These are phyloP conservation scores for Circinella minor DNA, from an alignment of 371 early-diverging fungal species.

Conservation along the genomic window DNA sequence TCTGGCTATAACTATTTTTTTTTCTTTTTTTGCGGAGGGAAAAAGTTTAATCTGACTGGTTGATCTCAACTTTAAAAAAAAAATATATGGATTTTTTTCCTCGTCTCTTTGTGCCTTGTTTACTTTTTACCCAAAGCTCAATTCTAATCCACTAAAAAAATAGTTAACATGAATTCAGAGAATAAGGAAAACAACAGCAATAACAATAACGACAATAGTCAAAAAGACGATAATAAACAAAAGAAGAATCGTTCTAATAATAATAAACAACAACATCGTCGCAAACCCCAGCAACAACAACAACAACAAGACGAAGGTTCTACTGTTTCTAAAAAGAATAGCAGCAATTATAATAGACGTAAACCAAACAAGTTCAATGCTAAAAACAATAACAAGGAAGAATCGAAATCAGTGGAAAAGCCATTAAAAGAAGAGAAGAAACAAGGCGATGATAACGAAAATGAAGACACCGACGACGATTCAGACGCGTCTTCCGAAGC, in stretches of 20 bases:
- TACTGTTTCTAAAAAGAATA: background rate
- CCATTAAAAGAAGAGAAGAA: slow-evolving; percentile 1
- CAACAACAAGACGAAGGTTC: slow-evolving; percentile 17
- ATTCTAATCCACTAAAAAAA: background rate
- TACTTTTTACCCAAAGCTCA: no score
- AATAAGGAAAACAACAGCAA: background rate
- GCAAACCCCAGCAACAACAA: background rate
- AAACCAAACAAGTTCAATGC: background rate
- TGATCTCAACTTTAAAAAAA: no score
- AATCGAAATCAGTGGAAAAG: no score
- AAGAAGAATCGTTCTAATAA: slow-evolving; percentile 3
- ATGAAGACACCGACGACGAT: slow-evolving; percentile 11
- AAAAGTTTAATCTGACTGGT: no score
- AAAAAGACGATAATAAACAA: background rate
- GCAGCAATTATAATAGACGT: background rate
- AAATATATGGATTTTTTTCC: no score
- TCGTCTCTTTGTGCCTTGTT: no score
- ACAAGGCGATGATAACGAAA: background rate
- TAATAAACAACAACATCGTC: slow-evolving; percentile 7
- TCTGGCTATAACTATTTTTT: no score
- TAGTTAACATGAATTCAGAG: background rate
- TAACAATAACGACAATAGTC: background rate
- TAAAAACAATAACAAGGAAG: no score
- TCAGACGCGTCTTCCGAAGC: slow-evolving; percentile 24
- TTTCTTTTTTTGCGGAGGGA: no score